Percentiles rank a stretch among this genome's conserved stretches.
These are phyloP conservation scores for Podospora tetraspora DNA, from an alignment of 495 filamentous ascomycete species.

Conservation along the genomic window DNA sequence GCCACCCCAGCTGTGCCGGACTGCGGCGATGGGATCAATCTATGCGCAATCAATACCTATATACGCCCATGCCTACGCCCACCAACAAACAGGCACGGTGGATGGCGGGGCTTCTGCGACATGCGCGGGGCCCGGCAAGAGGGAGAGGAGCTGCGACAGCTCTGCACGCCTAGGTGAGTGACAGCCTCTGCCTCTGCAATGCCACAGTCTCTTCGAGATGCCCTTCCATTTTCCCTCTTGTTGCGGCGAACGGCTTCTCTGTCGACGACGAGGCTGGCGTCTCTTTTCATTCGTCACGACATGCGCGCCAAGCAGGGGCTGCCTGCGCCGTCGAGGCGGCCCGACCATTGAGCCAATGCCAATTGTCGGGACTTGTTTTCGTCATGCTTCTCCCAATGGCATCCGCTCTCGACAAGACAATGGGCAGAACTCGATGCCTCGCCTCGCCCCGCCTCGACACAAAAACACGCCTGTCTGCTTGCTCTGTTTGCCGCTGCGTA, in stretches of 20 bases:
- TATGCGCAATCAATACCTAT: constrained; percentile 27
- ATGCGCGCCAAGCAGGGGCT: constrained; percentile 12
- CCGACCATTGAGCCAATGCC: constrained; percentile 1
- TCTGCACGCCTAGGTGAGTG: constrained; percentile 24
- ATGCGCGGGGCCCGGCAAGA: not conserved
- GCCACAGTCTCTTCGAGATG: constrained; percentile 16
- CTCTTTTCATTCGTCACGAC: constrained; percentile 15
- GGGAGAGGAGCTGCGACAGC: not conserved
- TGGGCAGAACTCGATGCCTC: not conserved
- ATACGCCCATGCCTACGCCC: constrained; percentile 13
- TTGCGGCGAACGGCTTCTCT: not conserved
- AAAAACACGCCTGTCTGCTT: not conserved
- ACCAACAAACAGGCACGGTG: constrained; percentile 4
- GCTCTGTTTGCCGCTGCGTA: not conserved
- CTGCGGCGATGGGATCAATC: constrained; percentile 25
- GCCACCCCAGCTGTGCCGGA: constrained; percentile 18
- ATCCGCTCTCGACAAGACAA: not conserved
- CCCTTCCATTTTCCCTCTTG: not conserved
- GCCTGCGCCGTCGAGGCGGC: constrained; percentile 19
- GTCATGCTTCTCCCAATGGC: not conserved
- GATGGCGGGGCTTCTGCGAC: constrained; percentile 9
- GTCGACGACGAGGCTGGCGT: constrained; percentile 14
- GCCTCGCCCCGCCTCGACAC: not conserved
- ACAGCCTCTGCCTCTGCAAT: constrained; percentile 19
- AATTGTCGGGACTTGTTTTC: constrained; percentile 7